Conservation (phyloP, 1,139 yeast species). For the Schwanniomyces etchellsii region DNA sequence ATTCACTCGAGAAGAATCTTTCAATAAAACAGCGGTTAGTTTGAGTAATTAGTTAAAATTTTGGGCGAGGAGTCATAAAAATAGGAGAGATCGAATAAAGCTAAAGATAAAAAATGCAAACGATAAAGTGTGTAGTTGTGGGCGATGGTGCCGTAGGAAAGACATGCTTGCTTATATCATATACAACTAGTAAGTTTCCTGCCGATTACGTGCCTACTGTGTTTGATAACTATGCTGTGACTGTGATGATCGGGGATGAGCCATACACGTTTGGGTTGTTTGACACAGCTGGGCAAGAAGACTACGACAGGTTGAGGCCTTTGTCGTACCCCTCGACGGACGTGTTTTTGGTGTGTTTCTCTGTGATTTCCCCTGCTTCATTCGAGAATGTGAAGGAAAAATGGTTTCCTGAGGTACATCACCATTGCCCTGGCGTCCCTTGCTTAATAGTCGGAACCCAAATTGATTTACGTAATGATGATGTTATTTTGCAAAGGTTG, state of each 20-base stretch:
- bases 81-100: not conserved
- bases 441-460: constrained; percentile 95
- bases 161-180: constrained; percentile 86
- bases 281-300: constrained; percentile 99
- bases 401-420: constrained; percentile 98
- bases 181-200: constrained; percentile 82
- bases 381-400: constrained; percentile 96
- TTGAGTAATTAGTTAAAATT: no score
- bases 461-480: constrained; percentile 90
- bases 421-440: constrained; percentile 97
- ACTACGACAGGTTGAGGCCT: constrained; percentile 95
- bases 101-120: constrained; percentile 48
- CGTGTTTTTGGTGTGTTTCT: constrained; percentile 89
- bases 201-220: constrained; percentile 89
- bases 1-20: constrained; percentile 1
- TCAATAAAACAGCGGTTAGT: no score
- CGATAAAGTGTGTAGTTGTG: constrained; percentile 92
- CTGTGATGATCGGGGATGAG: constrained; percentile 98
- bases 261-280: constrained; percentile 94
- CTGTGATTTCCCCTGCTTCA: constrained; percentile 95
- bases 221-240: constrained; percentile 95
- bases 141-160: constrained; percentile 99
- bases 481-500: constrained; percentile 80
- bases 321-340: constrained; percentile 95
- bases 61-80: no score